Evolutionary conservation across 1,284 basidiomycete species (phyloP).

Genomic region (Melanopsichium pennsylvanicum): DNA sequence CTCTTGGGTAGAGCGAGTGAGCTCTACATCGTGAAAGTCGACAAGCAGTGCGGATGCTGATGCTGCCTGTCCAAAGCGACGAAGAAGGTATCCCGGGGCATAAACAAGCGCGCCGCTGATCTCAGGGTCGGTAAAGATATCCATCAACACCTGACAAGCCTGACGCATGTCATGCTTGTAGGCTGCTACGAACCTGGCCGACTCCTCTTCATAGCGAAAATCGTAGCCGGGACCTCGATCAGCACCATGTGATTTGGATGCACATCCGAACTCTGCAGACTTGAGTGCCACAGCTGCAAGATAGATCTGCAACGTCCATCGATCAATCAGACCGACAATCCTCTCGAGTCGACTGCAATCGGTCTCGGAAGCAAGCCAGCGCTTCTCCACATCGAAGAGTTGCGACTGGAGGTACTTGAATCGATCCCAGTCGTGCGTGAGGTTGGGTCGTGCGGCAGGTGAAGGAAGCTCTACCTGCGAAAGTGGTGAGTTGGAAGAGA

Average conservation of each 20-base stretch:
- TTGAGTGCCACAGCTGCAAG: conserved; percentile 31
- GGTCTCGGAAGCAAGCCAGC: conserved; percentile 32
- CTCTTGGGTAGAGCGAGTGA: conserved; percentile 20
- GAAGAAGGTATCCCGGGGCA: conserved; percentile 33
- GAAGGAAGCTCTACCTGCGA: conserved; percentile 14
- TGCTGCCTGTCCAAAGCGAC: conserved; percentile 26
- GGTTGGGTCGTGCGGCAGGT: conserved; percentile 8
- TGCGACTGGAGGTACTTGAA: conserved; percentile 43
- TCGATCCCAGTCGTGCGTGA: conserved; percentile 43
- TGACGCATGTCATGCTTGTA: conserved; percentile 32
- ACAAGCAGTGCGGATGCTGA: conserved; percentile 16
- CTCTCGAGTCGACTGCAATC: conserved; percentile 40
- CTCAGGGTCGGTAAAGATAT: conserved; percentile 43
- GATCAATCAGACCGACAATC: conserved; percentile 35
- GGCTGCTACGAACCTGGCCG: conserved; percentile 27
- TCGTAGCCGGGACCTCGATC: conserved; percentile 18
- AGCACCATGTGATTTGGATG: conserved; percentile 8
- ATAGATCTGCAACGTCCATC: conserved; percentile 35
- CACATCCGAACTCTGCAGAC: conserved; percentile 14
- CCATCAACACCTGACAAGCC: conserved; percentile 36
- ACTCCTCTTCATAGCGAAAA: conserved; percentile 28
- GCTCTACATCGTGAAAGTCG: conserved; percentile 33
- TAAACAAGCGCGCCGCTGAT: conserved; percentile 39
- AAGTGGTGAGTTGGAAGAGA: conserved; percentile 25
- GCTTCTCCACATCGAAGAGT: conserved; percentile 36